phyloP scores from a whole-genome alignment of 768 basidiomycete genomes.

The Mycena haematopus region DNA sequence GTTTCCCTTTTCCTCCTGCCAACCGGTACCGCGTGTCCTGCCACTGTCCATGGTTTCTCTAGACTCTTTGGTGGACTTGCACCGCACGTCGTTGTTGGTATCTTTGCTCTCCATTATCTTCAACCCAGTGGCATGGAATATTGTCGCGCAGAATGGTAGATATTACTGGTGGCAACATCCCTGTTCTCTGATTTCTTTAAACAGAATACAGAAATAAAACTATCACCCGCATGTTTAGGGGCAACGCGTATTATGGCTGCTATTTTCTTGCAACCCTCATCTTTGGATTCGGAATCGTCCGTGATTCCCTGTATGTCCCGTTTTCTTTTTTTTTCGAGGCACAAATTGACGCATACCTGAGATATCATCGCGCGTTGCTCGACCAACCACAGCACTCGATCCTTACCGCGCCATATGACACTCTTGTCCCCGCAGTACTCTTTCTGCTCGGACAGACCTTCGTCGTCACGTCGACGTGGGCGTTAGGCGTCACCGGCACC shows the following conservation, averaged over 20 bases:
- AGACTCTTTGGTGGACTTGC: conserved; percentile 58
- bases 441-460: conserved; percentile 82
- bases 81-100: conserved; percentile 68
- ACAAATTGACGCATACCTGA: conserved; percentile 5
- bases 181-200: not conserved
- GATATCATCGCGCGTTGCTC: conserved; percentile 75
- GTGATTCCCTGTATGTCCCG: conserved; percentile 74
- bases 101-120: conserved; percentile 78
- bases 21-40: too few species aligned
- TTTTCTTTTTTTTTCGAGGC: not conserved
- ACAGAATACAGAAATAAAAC: conserved; percentile 81
- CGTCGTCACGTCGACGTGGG: conserved; percentile 88
- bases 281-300: conserved; percentile 82
- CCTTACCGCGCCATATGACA: conserved; percentile 70
- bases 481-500: conserved; percentile 91
- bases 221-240: conserved; percentile 82
- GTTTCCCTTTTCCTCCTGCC: not conserved
- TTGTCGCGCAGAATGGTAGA: conserved; percentile 87
- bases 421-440: conserved; percentile 61
- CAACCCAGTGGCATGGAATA: conserved; percentile 97
- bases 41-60: conserved; percentile 21
- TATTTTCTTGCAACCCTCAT: conserved; percentile 88
- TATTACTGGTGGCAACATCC: conserved; percentile 5
- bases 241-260: conserved; percentile 76
- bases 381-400: conserved; percentile 77